Base-by-base conservation (phyloP, 2,329 filamentous ascomycete species). In the Ilyonectria mors-panacis region DNA sequence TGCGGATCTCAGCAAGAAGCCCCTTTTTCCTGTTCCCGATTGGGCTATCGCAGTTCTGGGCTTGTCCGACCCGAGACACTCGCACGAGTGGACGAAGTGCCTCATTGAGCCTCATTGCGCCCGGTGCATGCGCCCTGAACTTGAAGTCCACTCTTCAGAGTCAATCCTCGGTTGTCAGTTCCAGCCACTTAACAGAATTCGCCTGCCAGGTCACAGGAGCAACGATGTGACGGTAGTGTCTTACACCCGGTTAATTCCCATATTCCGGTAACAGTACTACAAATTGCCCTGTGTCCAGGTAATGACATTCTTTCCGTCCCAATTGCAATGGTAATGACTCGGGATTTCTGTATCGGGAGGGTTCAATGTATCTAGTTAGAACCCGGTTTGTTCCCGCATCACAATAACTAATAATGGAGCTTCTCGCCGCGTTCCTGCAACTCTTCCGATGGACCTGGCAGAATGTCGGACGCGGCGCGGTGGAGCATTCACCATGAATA, bases 1-100 rank as follows among this genome's bases (percentile, higher is more conserved):
- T 39, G 37, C 28, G 23, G 42, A 55, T 54, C n/a, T 17, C 13
- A 35, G n/a, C 10, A 21, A 35, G 10, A 30, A 30, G 50, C n/a
- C 48, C 48, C 48, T 35, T 53, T 53, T 21, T 8, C 53, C 57
- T 30, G 62, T 26, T 69, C 59, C 58, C 66, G 57, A 50, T 58
- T 23, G 8, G 39, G n/a, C 30, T 50, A 63, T 17, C 6, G 21
- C 23, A 17, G 21, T 7, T 48, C 17, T 48, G 15, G 35, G 2
- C 61, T 65, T 69, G 51, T 71, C 59, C 26, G 28, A 48, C 50
- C 17, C 17, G 47, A 62, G 70, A 73, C 59, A 55, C 58, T 50
- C 10, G n/a, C 48, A 53, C 28, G 48, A 21, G 48, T 13, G 10
- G 28, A n/a, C n/a, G 39, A n/a, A n/a, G 8, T 42, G n/a, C 8